Evolutionary conservation across 805 yeast genomes (phyloP).

Genomic region (Hanseniaspora singularis): DNA sequence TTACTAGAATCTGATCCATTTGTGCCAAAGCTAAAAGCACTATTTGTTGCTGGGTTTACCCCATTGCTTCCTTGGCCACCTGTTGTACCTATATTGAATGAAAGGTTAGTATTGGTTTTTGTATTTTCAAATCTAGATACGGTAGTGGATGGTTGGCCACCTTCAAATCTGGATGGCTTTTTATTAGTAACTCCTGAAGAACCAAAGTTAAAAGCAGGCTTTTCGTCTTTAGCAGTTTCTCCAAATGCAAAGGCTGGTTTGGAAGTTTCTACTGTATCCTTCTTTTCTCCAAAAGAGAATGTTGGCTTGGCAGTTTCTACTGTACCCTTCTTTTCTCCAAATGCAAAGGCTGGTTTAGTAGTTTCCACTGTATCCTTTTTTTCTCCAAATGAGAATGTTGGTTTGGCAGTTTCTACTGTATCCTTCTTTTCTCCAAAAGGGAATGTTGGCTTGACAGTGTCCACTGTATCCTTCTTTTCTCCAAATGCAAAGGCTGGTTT

Average conservation of each 20-base stretch:
- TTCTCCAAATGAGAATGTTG: conserved; percentile 13
- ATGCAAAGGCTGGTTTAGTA: conserved; percentile 14
- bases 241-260: conserved; percentile 13
- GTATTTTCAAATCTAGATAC: background rate
- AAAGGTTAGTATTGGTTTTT: too few relatives aligned
- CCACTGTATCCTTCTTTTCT: background rate
- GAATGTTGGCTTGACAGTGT: conserved; percentile 13
- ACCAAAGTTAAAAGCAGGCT: conserved; percentile 6
- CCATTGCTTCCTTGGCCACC: too few relatives aligned
- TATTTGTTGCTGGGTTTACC: too few relatives aligned
- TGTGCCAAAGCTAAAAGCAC: too few relatives aligned
- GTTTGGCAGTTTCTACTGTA: too few relatives aligned
- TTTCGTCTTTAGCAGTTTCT: too few relatives aligned
- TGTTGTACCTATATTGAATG: too few relatives aligned
- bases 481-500: conserved; percentile 17
- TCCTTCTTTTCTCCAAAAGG: conserved; percentile 10
- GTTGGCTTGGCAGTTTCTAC: conserved; percentile 16
- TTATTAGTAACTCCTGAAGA: conserved; percentile 8
- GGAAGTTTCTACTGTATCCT: too few relatives aligned
- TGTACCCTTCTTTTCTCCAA: too few relatives aligned
- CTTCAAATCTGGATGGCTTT: background rate
- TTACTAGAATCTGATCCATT: too few relatives aligned
- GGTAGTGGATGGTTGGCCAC: conserved; percentile 3
- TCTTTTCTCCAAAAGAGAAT: conserved; percentile 10
- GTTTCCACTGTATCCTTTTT: too few relatives aligned